Conservation (phyloP, 768 basidiomycete species). For the Tulasnella sp. region DNA sequence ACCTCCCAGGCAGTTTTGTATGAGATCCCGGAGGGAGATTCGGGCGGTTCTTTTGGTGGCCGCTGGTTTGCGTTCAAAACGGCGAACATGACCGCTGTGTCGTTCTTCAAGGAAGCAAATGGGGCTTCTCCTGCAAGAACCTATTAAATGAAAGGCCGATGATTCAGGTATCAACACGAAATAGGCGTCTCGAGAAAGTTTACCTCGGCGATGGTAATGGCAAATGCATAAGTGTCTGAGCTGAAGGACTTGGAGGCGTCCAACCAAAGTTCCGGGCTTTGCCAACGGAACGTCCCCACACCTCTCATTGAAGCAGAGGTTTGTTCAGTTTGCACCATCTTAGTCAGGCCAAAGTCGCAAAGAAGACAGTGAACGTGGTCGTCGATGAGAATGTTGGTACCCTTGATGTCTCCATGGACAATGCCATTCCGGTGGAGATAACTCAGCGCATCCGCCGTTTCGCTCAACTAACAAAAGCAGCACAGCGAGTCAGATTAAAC, state of each 20-base stretch:
- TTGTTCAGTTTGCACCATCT: background rate
- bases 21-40: background rate
- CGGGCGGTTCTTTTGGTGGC: background rate
- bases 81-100: background rate
- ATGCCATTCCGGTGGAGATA: background rate
- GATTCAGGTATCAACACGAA: background rate
- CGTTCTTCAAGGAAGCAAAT: background rate
- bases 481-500: background rate
- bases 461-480: background rate
- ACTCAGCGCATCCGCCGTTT: background rate
- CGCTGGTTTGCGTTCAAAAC: background rate
- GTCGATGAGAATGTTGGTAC: background rate
- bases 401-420: conserved; percentile 13
- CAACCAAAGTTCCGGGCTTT: background rate
- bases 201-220: background rate
- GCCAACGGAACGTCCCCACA: background rate
- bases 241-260: background rate
- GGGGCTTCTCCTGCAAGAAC: background rate
- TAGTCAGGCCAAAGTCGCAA: conserved; percentile 8
- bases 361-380: background rate
- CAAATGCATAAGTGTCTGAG: background rate
- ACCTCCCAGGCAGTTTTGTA: background rate
- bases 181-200: background rate
- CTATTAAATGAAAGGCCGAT: background rate
- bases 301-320: background rate